These are phyloP conservation scores for Senna tora DNA, from an alignment of 306 rosid genomes.

Conservation along the genomic window DNA sequence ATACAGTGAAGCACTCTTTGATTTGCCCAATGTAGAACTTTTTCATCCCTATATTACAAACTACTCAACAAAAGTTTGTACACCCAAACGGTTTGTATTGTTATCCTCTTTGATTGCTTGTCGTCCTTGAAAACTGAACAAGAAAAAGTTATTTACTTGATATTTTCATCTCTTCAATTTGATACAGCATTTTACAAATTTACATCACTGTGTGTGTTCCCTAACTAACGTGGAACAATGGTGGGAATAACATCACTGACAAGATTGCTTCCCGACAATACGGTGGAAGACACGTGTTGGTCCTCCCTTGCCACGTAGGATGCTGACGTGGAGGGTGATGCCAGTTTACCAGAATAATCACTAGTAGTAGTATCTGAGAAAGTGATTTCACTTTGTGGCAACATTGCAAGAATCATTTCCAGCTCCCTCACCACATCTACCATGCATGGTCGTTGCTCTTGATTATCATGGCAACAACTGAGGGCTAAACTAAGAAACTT, in stretches of 20 bases:
- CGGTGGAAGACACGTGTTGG: conserved; percentile 40
- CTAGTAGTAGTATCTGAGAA: conserved; percentile 43
- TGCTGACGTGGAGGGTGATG: conserved; percentile 44
- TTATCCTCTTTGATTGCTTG: too few species aligned
- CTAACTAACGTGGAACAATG: conserved; percentile 53
- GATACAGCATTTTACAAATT: too few species aligned
- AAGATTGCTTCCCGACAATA: conserved; percentile 61
- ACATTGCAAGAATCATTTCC: conserved; percentile 54
- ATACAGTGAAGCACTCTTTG: too few species aligned
- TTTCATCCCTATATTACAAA: too few species aligned
- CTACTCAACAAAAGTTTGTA: too few species aligned
- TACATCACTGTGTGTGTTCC: neutral
- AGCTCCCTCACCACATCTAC: conserved; percentile 73
- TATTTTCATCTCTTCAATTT: too few species aligned
- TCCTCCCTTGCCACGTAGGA: conserved; percentile 40
- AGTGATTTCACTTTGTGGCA: conserved; percentile 55
- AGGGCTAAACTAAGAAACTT: conserved; percentile 62
- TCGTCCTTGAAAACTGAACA: too few species aligned
- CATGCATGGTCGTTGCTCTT: conserved; percentile 67
- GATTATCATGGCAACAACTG: conserved; percentile 66
- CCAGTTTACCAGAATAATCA: conserved; percentile 42
- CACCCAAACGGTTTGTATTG: too few species aligned
- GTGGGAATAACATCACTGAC: conserved; percentile 62
- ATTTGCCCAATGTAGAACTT: too few species aligned
- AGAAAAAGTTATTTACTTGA: too few species aligned